phyloP scores from a whole-genome alignment of 2,329 filamentous ascomycete species.

The Ascochyta rabiei region DNA sequence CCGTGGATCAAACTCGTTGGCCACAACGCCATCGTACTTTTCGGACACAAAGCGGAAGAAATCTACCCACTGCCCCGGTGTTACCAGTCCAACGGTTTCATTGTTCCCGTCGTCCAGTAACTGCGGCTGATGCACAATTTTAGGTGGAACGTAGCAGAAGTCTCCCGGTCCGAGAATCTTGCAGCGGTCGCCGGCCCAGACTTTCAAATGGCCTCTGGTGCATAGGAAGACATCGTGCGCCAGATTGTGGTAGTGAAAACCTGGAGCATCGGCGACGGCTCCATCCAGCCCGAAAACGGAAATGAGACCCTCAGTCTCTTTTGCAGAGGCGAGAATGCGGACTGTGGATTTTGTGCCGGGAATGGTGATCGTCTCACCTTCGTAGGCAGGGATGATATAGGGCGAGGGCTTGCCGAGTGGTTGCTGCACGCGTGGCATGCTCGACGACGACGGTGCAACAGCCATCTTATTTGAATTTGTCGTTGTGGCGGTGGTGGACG shows the following conservation, averaged over 20 bases:
- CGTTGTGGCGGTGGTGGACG: constrained; percentile 4
- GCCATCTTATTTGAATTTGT: constrained; percentile 1
- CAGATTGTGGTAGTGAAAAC: constrained; percentile 28
- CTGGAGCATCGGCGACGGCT: constrained; percentile 23
- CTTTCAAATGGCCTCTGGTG: constrained; percentile 24
- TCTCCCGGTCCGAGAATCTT: constrained; percentile 26
- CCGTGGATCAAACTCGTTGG: constrained; percentile 22
- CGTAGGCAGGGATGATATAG: constrained; percentile 26
- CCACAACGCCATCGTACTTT: constrained; percentile 25
- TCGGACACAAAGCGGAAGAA: constrained; percentile 29
- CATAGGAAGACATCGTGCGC: constrained; percentile 33
- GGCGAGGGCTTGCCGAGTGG: constrained; percentile 18
- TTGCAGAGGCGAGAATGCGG: constrained; percentile 24
- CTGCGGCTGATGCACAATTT: constrained; percentile 25
- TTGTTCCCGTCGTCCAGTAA: constrained; percentile 21
- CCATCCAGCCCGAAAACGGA: constrained; percentile 27
- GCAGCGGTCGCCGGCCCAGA: constrained; percentile 26
- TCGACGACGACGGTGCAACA: background rate
- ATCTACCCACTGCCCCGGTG: constrained; percentile 29
- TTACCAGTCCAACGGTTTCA: constrained; percentile 26
- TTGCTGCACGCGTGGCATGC: constrained; percentile 13
- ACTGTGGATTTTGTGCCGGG: constrained; percentile 25
- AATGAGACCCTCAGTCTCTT: constrained; percentile 24
- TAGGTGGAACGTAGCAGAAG: constrained; percentile 27
- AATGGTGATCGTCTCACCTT: constrained; percentile 23